phyloP scores from a whole-genome alignment of 2,329 filamentous ascomycete genomes.

The Colletotrichum sp. region DNA sequence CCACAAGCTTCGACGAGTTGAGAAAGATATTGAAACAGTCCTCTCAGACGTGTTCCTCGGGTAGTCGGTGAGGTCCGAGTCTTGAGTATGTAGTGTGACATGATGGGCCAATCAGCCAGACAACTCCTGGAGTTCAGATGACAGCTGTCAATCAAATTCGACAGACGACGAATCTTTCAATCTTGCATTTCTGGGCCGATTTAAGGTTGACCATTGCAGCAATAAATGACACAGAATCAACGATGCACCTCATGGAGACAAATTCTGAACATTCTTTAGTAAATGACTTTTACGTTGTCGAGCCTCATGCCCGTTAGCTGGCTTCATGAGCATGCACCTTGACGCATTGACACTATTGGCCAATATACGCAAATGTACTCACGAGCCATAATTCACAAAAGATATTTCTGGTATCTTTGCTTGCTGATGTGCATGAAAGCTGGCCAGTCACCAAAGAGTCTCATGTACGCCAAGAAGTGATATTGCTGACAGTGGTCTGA shows the following conservation, averaged over 20 bases:
- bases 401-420: neutral
- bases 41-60: neutral
- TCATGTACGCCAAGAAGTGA: neutral
- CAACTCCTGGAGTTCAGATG: neutral
- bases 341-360: neutral
- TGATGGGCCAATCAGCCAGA: neutral
- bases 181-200: neutral
- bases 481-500: neutral
- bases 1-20: accelerated
- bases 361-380: neutral
- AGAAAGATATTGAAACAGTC: neutral
- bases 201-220: accelerated
- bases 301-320: too few species aligned
- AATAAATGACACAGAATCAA: accelerated
- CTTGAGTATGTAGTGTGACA: accelerated
- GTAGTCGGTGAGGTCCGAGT: neutral
- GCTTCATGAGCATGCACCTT: neutral
- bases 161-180: accelerated
- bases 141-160: neutral
- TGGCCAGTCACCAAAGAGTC: neutral
- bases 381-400: neutral
- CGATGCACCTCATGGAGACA: too few species aligned
- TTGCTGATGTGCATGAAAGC: neutral
- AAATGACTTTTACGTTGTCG: too few species aligned
- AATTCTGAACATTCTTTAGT: too few species aligned